phyloP scores from a whole-genome alignment of 2,329 filamentous ascomycete species.

The Plectosphaerella plurivora region DNA sequence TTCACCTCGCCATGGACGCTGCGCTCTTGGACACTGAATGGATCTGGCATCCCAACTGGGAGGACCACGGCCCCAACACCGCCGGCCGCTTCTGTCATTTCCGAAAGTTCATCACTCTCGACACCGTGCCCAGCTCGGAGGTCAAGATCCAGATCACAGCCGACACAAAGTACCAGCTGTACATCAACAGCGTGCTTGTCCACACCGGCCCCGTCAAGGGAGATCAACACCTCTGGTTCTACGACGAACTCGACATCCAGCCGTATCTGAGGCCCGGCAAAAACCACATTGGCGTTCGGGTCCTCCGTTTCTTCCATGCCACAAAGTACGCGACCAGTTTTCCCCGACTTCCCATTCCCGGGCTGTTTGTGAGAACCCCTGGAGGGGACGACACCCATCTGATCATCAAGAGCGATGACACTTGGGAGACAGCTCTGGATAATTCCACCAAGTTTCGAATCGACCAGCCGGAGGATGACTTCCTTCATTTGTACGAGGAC shows the following conservation, averaged over 20 bases:
- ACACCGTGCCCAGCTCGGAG: background rate
- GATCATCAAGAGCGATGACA: constrained; percentile 1
- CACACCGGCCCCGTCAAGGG: constrained; percentile 17
- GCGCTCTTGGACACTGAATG: constrained; percentile 6
- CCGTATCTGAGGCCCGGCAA: constrained; percentile 11
- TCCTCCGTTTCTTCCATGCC: constrained; percentile 13
- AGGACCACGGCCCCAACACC: constrained; percentile 8
- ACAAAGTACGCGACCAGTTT: constrained; percentile 10
- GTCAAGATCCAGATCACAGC: constrained; percentile 15
- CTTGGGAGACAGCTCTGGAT: constrained; percentile 9
- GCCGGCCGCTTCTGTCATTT: constrained; percentile 14
- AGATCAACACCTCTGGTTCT: constrained; percentile 17
- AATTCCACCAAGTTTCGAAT: constrained; percentile 3
- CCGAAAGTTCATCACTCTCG: constrained; percentile 6
- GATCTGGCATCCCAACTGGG: constrained; percentile 14
- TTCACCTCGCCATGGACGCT: background rate
- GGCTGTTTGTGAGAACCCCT: constrained; percentile 2
- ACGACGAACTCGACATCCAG: constrained; percentile 16
- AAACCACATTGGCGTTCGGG: constrained; percentile 11
- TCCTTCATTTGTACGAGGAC: constrained; percentile 12
- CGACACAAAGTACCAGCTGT: constrained; percentile 19
- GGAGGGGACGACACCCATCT: background rate
- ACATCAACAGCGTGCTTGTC: constrained; percentile 14
- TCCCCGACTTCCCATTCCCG: constrained; percentile 9
- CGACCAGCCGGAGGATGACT: constrained; percentile 11